Evolutionary conservation across 2,329 filamentous ascomycete genomes (phyloP).

Genomic region (Penicillium frequentans): DNA sequence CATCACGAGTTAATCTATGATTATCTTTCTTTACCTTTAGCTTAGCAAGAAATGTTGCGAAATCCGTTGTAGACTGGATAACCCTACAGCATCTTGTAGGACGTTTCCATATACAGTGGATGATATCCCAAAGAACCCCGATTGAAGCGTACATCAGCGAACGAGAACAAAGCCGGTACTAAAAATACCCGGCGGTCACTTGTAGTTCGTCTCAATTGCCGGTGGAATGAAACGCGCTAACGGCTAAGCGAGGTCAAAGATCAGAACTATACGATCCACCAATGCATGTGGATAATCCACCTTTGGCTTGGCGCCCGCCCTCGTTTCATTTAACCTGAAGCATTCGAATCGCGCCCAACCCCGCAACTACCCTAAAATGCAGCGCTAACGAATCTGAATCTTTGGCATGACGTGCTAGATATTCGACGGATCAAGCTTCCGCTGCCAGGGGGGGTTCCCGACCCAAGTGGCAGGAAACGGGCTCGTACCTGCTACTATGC

Average conservation of each 20-base stretch:
- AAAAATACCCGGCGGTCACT: background rate
- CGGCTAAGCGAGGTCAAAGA: conserved; percentile 4
- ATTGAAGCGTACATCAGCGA: background rate
- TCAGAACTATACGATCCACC: background rate
- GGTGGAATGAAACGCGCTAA: conserved; percentile 2
- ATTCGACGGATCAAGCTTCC: background rate
- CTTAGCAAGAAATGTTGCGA: background rate
- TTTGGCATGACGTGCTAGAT: background rate
- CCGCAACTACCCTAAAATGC: background rate
- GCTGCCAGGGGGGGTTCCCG: background rate
- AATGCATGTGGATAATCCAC: background rate
- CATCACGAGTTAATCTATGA: background rate
- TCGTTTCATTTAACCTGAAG: background rate
- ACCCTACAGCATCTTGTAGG: too few species aligned
- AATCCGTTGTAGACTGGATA: too few species aligned
- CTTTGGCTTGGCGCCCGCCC: background rate
- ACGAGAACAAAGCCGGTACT: background rate
- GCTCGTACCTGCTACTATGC: background rate
- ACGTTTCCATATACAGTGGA: too few species aligned
- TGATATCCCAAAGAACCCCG: too few species aligned
- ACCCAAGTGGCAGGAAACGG: background rate
- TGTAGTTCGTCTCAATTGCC: background rate
- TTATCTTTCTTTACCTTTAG: fast-evolving
- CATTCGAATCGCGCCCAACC: background rate
- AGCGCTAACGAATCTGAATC: background rate